Evolutionary conservation across 1,284 basidiomycete genomes (phyloP).

Genomic region (Cystobasidium sp.): DNA sequence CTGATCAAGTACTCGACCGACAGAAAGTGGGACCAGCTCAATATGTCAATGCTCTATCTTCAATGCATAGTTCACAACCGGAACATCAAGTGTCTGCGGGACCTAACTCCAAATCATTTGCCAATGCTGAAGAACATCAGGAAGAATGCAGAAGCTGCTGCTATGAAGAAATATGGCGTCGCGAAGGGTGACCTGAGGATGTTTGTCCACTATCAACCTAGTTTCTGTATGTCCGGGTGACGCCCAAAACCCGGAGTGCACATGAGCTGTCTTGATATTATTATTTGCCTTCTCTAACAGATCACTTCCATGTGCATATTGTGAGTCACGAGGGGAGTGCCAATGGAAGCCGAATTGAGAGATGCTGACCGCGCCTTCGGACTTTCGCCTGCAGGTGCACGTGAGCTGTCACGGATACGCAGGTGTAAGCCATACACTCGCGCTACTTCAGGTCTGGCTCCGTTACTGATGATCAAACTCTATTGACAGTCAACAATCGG

Average conservation of each 20-base stretch:
- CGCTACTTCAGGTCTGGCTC: no score
- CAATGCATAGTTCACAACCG: slow-evolving; percentile 53
- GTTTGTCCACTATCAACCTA: slow-evolving; percentile 94
- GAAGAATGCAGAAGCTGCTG: slow-evolving; percentile 63
- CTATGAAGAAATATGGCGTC: slow-evolving; percentile 68
- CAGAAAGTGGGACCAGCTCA: slow-evolving; percentile 72
- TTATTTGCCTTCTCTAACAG: slow-evolving; percentile 59
- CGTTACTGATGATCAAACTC: slow-evolving; percentile 49
- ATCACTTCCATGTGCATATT: slow-evolving; percentile 94
- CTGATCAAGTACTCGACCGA: no score
- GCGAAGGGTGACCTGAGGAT: slow-evolving; percentile 68
- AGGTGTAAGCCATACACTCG: no score
- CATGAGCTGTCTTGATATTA: background rate
- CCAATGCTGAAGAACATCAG: slow-evolving; percentile 72
- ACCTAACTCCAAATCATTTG: slow-evolving; percentile 69
- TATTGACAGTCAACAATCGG: slow-evolving; percentile 65
- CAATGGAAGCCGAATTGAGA: background rate
- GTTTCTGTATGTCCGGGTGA: slow-evolving; percentile 74
- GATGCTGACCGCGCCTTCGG: background rate
- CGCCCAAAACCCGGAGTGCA: background rate
- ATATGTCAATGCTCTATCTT: slow-evolving; percentile 61
- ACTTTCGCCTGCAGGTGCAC: slow-evolving; percentile 59
- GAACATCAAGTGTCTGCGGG: slow-evolving; percentile 55
- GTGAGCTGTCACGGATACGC: slow-evolving; percentile 67
- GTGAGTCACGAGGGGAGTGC: slow-evolving; percentile 52